Evolutionary conservation across 345 rosid species (phyloP), one percentile per base, ranked within the genome.

Genomic region (Arabidopsis suecica): DNA sequence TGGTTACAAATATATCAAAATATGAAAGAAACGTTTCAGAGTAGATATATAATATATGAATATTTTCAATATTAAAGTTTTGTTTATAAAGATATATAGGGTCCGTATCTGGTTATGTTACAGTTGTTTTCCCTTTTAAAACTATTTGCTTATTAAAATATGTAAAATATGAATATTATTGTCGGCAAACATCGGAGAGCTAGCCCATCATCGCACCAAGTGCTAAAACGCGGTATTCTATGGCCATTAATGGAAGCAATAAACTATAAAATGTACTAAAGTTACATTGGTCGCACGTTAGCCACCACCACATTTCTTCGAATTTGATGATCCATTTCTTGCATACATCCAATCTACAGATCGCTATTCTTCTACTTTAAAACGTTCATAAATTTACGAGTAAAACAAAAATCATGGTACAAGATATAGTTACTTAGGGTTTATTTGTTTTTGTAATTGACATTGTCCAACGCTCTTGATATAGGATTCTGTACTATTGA

Each of bases 161-260:
- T 6, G 30, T 28, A 49, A 49, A 22, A 10, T 38, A 59, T 18
- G 9, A 64, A 64, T 65, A 54, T 12, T 73, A 10, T 49, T 49
- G 68, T 67, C 62, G 69, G 63, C 79, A 59, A 37, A 68, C 47
- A 8, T 38, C 45, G 68, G 4, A 28, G 61, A 58, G 47, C 30
- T 28, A 28, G 30, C 61, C 73, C 79, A 75, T 75, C 68, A 75
- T 75, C 62, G 73, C 79, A 75, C 73, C 73, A 75, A 75, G 73
- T 75, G 73, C 79, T 58, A 48, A 75, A 67, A 67, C 67, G 25
- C 72, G 55, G 51, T 51, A 5, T 56, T 74, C 78, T 56, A 57
- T 65, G 78, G n/a, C 33, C 73, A 67, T 68, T 61, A 75, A 75
- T 75, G 61, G 41, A 25, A 34, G 5, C 11, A 30, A 8, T 7